Evolutionary conservation across 768 basidiomycete species (phyloP), one percentile per base, ranked within the genome.

Genomic region (Lentinus brumalis): DNA sequence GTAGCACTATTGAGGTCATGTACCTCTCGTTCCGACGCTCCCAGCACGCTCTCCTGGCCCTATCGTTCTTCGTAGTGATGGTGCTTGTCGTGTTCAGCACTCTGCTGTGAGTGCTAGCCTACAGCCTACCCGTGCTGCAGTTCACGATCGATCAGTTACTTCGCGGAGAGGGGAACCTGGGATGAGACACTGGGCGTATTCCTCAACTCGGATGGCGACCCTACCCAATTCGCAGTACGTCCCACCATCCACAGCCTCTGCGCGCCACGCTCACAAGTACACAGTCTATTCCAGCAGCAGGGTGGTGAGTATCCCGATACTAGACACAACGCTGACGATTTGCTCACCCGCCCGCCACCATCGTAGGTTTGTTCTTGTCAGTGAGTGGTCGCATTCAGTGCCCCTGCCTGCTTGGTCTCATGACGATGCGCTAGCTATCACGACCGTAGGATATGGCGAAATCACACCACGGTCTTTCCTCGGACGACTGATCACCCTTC

Each of bases 391-490:
- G 45, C 41, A 6, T 26, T 12, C 4, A 29, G 7, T 49, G 9
- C 44, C n/a, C 8, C 44, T 8, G n/a, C 14, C 29, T 12, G 10
- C 4, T 9, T 18, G 12, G 21, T 26, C 26, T 49, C 8, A 29
- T 26, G 21, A 21, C 29, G 46, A 11, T 49, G 15, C 60, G 35
- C 7, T 35, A 90, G 88, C 94, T 0, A 94, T 95, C 63, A 90
- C 89, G 2, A 95, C 94, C 0, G 91, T 94, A 1, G 92, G 94
- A 12, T 96, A 94, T 66, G 94, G 94, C 40, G 94, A 96, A 73
- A 92, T 95, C 56, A 92, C 91, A 0, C 94, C 94, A 0, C 84
- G 91, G 12, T 92, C 92, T 1, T 87, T 90, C 73, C 79, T 96
- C n/a, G 94, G 94, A 0, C 87, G 92, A 2, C 77, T 96, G 39